Base-by-base conservation (phyloP, 2,329 filamentous ascomycete species). In the Eutypa lata region DNA sequence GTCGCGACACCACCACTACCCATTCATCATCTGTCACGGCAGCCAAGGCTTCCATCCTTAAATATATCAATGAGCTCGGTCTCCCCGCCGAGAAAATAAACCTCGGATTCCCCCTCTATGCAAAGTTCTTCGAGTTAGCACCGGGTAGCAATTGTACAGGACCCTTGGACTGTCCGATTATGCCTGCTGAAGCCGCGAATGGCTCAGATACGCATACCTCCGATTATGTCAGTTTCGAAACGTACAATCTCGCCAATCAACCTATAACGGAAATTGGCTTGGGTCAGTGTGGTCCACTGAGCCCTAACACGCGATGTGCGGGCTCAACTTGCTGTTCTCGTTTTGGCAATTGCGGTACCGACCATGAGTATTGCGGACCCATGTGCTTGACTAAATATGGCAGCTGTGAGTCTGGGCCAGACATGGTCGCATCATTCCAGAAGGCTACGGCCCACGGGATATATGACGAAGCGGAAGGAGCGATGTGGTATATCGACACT, bases 81-180 rank as follows among this genome's bases (percentile, higher is more conserved):
- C 71, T 79, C 0, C 66, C 74, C 0, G 55, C 77, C 0, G 55
- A 65, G 16, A 82, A 81, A 65, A 68, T 83, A 38, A 85, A 86
- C 58, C 71, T 87, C 16, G 83, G 84, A 1, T 75, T 88, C 48
- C 82, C 82, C 6, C 86, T 83, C 64, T 87, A 87, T 65, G 77
- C 81, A 44, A 87, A 87, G 67, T 87, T 76, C 77, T 85, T 82
- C 68, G 72, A 75, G 63, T 80, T 79, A 1, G 62, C 71, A 24
- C 67, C 69, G 10, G 64, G 73, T 2, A 75, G 71, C 24, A 68
- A 73, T 24, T 74, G 74, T 44, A 55, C 63, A 0, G 55, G 69
- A 2, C 72, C 78, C 1, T 59, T 83, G 3, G 78, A 76, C 6
- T 87, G 83, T 61, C 73, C 75, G 24, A 81, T 82, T 4, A 73